Evolutionary conservation across 345 rosid species (phyloP), one percentile per base, ranked within the genome.

Genomic region (Eucalyptus leucophloia): DNA sequence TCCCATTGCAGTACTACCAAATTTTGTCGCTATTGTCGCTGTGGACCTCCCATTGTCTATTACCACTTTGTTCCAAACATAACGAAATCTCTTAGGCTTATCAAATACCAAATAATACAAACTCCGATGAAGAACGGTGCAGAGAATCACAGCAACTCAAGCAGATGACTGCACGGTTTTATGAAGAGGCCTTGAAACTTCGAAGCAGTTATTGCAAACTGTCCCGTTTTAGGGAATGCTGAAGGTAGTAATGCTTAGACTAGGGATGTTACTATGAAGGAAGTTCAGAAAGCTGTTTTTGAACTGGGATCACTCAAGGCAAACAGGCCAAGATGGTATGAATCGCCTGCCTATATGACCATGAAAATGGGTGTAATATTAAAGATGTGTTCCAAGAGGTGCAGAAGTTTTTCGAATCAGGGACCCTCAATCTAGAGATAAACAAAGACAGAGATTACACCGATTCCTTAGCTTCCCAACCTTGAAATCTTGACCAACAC

Each of bases 11-110:
- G 6, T 24, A 60, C 67, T 60, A 60, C 32, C 67, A 28, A 58
- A 5, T 60, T 93, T 96, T n/a, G 98, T 98, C 10, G 93, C 99
- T 58, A 89, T 97, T 7, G 98, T 97, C 1, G 98, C 95, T 44
- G 97, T 96, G 30, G 89, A 62, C 72, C n/a, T 62, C 15, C 72
- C 72, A 62, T 87, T 72, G 96, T 98, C 93, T 19, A 94, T 92
- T 54, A 94, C 98, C 30, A 95, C 94, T 88, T 86, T 91, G 34
- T 89, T 92, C 30, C 96, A 93, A 89, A 89, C 93, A 30, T 92
- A 62, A 62, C 9, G 4, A 30, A 30, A 62, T 62, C 72, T 62
- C 34, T 3, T 30, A 62, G 37, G n/a, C 37, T 62, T 62, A 30
- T 30, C 37, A 12, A 62, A 60, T 60, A 60, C 67, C 67, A 60